These are phyloP conservation scores for Pythium monospermum DNA, from an alignment of 352 stramenopile genomes.

Conservation along the genomic window DNA sequence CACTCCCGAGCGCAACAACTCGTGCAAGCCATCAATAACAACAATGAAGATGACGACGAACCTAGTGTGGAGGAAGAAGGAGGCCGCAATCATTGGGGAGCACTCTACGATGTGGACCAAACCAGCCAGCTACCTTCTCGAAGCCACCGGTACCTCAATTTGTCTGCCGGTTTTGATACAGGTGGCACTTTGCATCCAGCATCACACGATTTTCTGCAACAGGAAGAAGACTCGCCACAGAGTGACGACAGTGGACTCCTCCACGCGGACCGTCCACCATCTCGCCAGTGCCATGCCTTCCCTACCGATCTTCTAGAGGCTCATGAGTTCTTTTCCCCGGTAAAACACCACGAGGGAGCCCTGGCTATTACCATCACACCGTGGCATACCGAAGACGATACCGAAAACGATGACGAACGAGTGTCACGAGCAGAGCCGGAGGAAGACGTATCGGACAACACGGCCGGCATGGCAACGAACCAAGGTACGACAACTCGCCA, in stretches of 20 bases:
- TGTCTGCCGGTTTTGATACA: constrained; percentile 8
- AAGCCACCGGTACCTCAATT: constrained; percentile 16
- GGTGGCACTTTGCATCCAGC: too few relatives aligned
- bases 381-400: constrained; percentile 20
- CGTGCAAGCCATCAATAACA: too few relatives aligned
- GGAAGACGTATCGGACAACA: too few relatives aligned
- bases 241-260: too few relatives aligned
- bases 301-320: constrained; percentile 68
- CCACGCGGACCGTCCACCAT: constrained; percentile 46
- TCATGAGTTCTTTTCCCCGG: constrained; percentile 23
- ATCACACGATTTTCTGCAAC: too few relatives aligned
- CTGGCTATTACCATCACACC: constrained; percentile 15
- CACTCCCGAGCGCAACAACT: not conserved
- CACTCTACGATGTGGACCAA: constrained; percentile 6
- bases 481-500: not conserved
- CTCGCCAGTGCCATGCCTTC: constrained; percentile 69
- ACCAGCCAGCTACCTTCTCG: constrained; percentile 12
- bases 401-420: constrained; percentile 12
- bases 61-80: constrained; percentile 14
- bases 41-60: constrained; percentile 20
- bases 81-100: constrained; percentile 9
- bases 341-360: constrained; percentile 13
- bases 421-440: too few relatives aligned
- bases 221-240: not conserved
- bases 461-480: too few relatives aligned